These are phyloP conservation scores for Leersia perrieri DNA, from an alignment of 176 grass and related monocot species.

Conservation along the genomic window DNA sequence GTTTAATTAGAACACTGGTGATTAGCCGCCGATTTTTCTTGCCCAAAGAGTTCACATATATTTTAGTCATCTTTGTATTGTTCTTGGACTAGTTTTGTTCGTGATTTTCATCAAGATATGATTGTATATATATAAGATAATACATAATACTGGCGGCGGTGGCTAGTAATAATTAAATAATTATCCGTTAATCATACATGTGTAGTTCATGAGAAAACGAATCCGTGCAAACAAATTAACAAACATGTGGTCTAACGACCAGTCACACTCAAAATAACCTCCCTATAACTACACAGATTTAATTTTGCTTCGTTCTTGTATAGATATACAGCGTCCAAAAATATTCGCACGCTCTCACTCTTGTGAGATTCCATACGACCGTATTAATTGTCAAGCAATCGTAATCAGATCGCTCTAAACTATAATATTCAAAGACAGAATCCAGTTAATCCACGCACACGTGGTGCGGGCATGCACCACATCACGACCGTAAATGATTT, in stretches of 20 bases:
- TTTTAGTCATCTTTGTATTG: neutral
- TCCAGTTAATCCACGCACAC: neutral
- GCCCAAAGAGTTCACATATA: neutral
- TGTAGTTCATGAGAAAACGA: neutral
- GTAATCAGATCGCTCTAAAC: neutral
- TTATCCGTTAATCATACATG: neutral
- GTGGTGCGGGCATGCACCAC: neutral
- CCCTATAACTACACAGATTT: neutral
- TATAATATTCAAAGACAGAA: constrained; percentile 8
- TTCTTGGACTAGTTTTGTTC: neutral
- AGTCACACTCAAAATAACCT: neutral
- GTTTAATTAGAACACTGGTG: neutral
- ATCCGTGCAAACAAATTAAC: neutral
- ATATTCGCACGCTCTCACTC: neutral
- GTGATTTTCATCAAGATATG: neutral
- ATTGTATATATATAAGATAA: neutral
- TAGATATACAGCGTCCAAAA: neutral
- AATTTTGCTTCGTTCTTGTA: constrained; percentile 11
- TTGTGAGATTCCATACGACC: neutral
- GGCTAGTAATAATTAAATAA: neutral
- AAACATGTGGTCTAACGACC: neutral
- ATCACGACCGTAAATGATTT: neutral
- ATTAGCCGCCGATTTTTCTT: neutral
- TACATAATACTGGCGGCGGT: neutral
- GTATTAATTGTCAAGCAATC: neutral